Conservation (phyloP, 2,329 filamentous ascomycete species). For the Epichloe hybrida region DNA sequence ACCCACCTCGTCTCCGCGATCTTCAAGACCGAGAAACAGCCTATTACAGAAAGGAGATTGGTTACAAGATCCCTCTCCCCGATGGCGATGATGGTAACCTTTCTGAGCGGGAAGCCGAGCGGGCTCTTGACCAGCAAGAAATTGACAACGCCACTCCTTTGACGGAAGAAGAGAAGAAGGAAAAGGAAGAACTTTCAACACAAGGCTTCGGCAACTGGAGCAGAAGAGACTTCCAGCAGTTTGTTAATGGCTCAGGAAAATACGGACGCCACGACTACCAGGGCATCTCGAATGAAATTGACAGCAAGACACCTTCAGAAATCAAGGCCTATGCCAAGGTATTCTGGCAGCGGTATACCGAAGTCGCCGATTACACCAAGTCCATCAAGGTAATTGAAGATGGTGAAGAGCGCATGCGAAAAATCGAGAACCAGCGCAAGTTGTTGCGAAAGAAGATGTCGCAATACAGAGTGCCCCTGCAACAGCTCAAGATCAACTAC, state of each 20-base stretch:
- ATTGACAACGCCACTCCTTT: constrained; percentile 85
- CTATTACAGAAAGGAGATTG: constrained; percentile 89
- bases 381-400: constrained; percentile 82
- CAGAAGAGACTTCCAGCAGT: constrained; percentile 94
- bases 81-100: constrained; percentile 83
- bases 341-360: constrained; percentile 91
- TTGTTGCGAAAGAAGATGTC: constrained; percentile 91
- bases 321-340: constrained; percentile 85
- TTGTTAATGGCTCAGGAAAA: constrained; percentile 88
- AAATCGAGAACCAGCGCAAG: constrained; percentile 84
- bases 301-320: constrained; percentile 75
- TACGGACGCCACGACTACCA: constrained; percentile 80
- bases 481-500: constrained; percentile 98
- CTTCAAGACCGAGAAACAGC: constrained; percentile 95
- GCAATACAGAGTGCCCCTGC: constrained; percentile 91
- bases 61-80: constrained; percentile 80
- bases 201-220: constrained; percentile 94
- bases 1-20: constrained; percentile 68
- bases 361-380: constrained; percentile 81
- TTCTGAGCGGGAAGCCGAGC: constrained; percentile 74
- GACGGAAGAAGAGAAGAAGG: constrained; percentile 76
- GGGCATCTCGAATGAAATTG: constrained; percentile 76
- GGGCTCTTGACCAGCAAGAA: constrained; percentile 74
- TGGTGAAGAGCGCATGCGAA: constrained; percentile 78
- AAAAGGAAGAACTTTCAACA: constrained; percentile 69